Evolutionary conservation across 495 filamentous ascomycete genomes (phyloP), one percentile per base, ranked within the genome.

Genomic region (Pyrenula massariospora): DNA sequence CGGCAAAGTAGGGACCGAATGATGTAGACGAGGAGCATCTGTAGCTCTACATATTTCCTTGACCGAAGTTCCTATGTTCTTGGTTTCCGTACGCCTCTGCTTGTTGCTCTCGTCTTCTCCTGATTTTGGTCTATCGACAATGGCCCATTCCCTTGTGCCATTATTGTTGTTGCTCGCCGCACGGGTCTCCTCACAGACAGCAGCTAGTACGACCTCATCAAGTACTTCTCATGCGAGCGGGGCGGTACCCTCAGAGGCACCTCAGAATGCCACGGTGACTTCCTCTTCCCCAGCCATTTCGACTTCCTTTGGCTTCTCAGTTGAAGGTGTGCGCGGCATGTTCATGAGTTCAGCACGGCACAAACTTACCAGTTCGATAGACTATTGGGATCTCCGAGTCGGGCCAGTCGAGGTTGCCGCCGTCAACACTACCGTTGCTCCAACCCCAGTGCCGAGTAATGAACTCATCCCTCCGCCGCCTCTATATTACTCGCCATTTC

Each of bases 401-500:
- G 31, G 31, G 15, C 31, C 31, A 42, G 31, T 42, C 15, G 31
- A 42, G 15, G 31, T 42, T 8, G 31, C 31, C 15, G 31, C 31
- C 8, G 31, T 42, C 31, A 42, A 42, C 31, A 70, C 66, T 0
- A 73, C 69, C 2, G 65, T 68, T 24, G 63, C 60, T 54, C 65
- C 70, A 0, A 73, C 66, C 2, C 61, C 70, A 1, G 57, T 73
- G 5, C 68, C 68, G 22, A 66, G 57, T 2, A 65, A 62, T 53
- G 66, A 70, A 25, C 63, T 73, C 2, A 64, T 73, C 15, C 60
- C 70, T 10, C 70, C 70, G 10, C 70, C 70, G 0, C 54, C 31
- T 0, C 62, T 66, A 25, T 69, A 70, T 50, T 69, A 69, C 22
- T 59, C 59, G 0, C 63, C 65, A 1, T 42, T 15, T 42, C 31